Base-by-base conservation (phyloP, 2,329 filamentous ascomycete genomes). In the Fusarium setosum region DNA sequence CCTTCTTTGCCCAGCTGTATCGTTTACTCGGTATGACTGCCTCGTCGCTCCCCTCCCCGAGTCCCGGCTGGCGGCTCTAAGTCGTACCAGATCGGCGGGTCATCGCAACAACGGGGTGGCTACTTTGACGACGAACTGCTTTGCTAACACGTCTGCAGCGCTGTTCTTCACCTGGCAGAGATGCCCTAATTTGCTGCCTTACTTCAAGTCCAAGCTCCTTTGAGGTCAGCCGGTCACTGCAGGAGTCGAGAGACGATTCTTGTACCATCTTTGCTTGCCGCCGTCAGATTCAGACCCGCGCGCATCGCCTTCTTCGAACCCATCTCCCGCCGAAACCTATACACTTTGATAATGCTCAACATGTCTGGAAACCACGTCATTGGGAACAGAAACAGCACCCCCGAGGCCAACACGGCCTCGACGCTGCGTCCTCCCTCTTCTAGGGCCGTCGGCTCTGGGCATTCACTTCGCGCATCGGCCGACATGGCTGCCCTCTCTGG, bases 381-480 rank as follows among this genome's bases (percentile, higher is more conserved):
- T 77, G 88, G 89, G 71, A 98, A 98, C 82, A 92, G 96, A 74
- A 98, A 98, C 82, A 98, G 94, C 86, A 98, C 95, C 42, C 96
- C 96, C 55, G 96, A 98, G 83, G 93, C 92, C 53, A 91, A 90
- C 72, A 93, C 90, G 74, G 89, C 92, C 61, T 91, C 90, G 52
- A 90, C 93, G 67, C 90, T 97, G 74, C 92, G 95, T 63, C 93
- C 94, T 45, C 92, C 94, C 47, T 86, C 90, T 38, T 91, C 94
- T 68, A 88, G 95, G 71, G 87, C 90, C 41, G 84, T 96, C 72
- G 92, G 90, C 61, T 87, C 91, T 63, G 90, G 90, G 56, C 92
- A 95, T 79, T 92, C 96, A 77, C 89, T 99, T 65, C 93, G 96
- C 73, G 93, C 94, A 44, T 99, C 96, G 51, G 95, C 96, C 73